Evolutionary conservation across 2,329 filamentous ascomycete species (phyloP).

Genomic region (Fusarium longipes): DNA sequence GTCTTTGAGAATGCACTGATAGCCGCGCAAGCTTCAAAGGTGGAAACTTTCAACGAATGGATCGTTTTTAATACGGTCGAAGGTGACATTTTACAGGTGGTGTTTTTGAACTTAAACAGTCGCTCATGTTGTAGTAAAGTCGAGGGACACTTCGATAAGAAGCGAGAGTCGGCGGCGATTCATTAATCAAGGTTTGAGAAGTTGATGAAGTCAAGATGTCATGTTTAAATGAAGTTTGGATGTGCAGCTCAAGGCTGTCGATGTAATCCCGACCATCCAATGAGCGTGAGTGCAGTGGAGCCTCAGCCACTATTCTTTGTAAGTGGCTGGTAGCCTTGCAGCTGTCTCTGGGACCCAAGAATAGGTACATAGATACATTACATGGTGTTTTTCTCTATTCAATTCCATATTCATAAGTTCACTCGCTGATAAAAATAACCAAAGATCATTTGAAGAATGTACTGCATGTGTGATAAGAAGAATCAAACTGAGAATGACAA

Average conservation of each 20-base stretch:
- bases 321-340: neutral
- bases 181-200: neutral
- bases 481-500: too few relatives aligned
- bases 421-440: too few relatives aligned
- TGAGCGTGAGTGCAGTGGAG: neutral
- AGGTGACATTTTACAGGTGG: slow-evolving; percentile 22
- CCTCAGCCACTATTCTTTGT: neutral
- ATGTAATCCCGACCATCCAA: slow-evolving; percentile 15
- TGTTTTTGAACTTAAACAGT: neutral
- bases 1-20: slow-evolving; percentile 28
- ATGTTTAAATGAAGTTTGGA: neutral
- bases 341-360: too few relatives aligned
- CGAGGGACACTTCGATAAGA: neutral
- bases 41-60: slow-evolving; percentile 30
- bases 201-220: slow-evolving; percentile 5
- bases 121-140: slow-evolving; percentile 11
- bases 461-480: too few relatives aligned
- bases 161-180: neutral
- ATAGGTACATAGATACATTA: too few relatives aligned
- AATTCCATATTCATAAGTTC: too few relatives aligned
- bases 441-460: too few relatives aligned
- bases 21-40: slow-evolving; percentile 31
- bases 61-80: slow-evolving; percentile 29
- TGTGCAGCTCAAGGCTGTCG: neutral
- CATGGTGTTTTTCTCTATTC: too few relatives aligned